phyloP scores from a whole-genome alignment of 805 yeast genomes.

The Dipodascus geniculatus region DNA sequence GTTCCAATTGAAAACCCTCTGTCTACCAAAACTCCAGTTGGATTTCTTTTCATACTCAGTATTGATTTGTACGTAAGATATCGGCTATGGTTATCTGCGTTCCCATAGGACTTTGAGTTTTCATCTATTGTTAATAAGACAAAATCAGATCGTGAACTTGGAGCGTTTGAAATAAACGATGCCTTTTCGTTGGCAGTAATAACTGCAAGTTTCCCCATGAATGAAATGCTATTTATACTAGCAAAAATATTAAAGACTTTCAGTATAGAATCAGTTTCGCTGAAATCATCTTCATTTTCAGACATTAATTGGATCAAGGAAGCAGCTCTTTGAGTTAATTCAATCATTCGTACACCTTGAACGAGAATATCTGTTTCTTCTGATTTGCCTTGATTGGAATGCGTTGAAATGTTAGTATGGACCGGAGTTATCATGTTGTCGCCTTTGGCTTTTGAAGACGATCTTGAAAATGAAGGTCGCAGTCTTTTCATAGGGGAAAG shows the following conservation, averaged over 20 bases:
- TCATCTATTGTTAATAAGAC: slow-evolving; percentile 4
- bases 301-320: slow-evolving; percentile 58
- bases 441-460: background rate
- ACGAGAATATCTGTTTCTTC: slow-evolving; percentile 22
- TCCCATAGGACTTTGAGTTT: background rate
- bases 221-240: background rate
- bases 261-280: slow-evolving; percentile 9
- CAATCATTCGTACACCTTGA: slow-evolving; percentile 44
- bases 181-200: slow-evolving; percentile 2
- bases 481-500: slow-evolving; percentile 11
- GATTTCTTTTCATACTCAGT: background rate
- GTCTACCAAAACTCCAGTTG: slow-evolving; percentile 8
- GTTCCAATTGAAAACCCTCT: slow-evolving; percentile 9
- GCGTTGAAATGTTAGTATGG: background rate
- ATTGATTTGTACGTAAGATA: slow-evolving; percentile 2
- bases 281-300: slow-evolving; percentile 13
- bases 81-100: slow-evolving; percentile 5
- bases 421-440: background rate
- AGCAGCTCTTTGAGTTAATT: slow-evolving; percentile 55
- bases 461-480: background rate
- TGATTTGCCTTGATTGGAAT: background rate
- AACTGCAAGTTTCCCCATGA: slow-evolving; percentile 5
- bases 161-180: slow-evolving; percentile 3
- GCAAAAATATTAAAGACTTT: slow-evolving; percentile 11
- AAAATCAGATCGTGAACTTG: slow-evolving; percentile 2